Percentiles rank a stretch among this genome's conserved stretches.
Evolutionary conservation across 306 rosid species (phyloP).

Genomic region (Malus sylvestris): DNA sequence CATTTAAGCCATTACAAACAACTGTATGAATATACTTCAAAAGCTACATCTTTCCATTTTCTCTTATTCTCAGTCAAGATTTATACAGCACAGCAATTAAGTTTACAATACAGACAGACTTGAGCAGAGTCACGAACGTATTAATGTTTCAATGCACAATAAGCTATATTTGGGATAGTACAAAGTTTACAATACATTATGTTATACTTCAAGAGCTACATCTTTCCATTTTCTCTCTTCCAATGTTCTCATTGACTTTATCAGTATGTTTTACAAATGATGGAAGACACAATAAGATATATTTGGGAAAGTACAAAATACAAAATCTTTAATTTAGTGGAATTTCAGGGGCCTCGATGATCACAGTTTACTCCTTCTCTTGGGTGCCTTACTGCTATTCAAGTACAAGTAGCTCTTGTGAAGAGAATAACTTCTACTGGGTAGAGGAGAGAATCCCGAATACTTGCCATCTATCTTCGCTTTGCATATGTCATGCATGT

Average conservation of each 20-base stretch:
- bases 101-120: background rate
- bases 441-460: conserved; percentile 47
- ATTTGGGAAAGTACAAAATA: no score
- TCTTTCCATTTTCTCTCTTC: background rate
- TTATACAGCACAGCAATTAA: background rate
- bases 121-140: background rate
- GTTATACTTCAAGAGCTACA: background rate
- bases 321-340: background rate
- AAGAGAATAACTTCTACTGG: conserved; percentile 9
- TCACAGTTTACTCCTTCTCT: background rate
- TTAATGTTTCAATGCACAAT: background rate
- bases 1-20: background rate
- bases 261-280: background rate
- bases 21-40: background rate
- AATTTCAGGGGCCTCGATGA: background rate
- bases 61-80: background rate
- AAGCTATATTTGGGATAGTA: no score
- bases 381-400: conserved; percentile 7
- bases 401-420: conserved; percentile 42
- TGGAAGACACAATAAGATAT: background rate
- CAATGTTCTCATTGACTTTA: background rate
- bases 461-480: conserved; percentile 47
- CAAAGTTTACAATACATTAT: no score
- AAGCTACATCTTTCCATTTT: background rate
- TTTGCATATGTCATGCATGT: conserved; percentile 32